Evolutionary conservation across 1,284 basidiomycete species (phyloP).

Genomic region (Sutorius eximius): DNA sequence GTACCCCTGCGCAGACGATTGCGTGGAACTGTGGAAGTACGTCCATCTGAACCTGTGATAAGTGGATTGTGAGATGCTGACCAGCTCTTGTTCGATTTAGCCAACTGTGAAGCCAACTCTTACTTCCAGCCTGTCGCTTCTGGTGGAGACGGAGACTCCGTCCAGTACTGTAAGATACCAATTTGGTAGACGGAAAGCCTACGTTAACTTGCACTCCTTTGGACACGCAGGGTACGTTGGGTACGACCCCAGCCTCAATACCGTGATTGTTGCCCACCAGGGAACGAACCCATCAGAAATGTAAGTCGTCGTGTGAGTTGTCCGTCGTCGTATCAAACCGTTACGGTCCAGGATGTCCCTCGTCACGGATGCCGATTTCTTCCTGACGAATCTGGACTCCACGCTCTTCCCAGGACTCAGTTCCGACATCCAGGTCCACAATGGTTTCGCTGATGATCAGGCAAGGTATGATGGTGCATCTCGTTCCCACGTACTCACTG

Average conservation of each 20-base stretch:
- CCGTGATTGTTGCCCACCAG: constrained; percentile 40
- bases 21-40: constrained; percentile 63
- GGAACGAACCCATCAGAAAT: constrained; percentile 37
- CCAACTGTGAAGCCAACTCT: constrained; percentile 56
- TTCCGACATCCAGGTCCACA: constrained; percentile 51
- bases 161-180: constrained; percentile 48
- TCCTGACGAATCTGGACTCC: constrained; percentile 40
- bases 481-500: not conserved
- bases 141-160: constrained; percentile 55
- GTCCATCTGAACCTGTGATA: constrained; percentile 12
- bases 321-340: not conserved
- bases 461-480: constrained; percentile 38
- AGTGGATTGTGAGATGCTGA: not conserved
- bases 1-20: constrained; percentile 44
- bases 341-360: constrained; percentile 41
- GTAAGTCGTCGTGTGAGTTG: constrained; percentile 19
- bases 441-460: constrained; percentile 57
- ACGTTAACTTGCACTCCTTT: not conserved
- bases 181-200: not conserved
- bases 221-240: constrained; percentile 40
- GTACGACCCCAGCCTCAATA: constrained; percentile 35
- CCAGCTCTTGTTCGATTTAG: constrained; percentile 31
- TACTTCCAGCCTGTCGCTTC: constrained; percentile 57
- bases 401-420: constrained; percentile 61
- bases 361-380: constrained; percentile 54